phyloP scores from a whole-genome alignment of 2,329 filamentous ascomycete genomes.

The Emergomyces orientalis region DNA sequence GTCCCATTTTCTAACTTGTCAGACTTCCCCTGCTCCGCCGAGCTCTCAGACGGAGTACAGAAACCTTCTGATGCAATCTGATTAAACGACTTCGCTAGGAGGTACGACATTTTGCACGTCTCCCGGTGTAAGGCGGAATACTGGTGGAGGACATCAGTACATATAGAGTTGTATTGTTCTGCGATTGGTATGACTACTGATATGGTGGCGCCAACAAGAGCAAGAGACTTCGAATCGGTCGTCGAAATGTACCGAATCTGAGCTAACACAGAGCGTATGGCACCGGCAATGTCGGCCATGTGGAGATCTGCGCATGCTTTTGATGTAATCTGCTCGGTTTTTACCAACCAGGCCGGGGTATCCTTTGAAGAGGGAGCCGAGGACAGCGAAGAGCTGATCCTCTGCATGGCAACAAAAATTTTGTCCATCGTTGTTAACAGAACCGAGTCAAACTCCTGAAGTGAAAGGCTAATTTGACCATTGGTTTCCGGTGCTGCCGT shows the following conservation, averaged over 20 bases:
- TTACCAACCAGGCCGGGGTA: constrained; percentile 54
- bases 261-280: constrained; percentile 38
- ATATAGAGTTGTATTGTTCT: constrained; percentile 59
- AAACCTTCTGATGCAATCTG: constrained; percentile 79
- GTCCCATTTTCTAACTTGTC: constrained; percentile 85
- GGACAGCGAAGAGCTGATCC: constrained; percentile 50
- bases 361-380: constrained; percentile 51
- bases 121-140: constrained; percentile 59
- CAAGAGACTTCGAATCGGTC: constrained; percentile 33
- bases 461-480: constrained; percentile 14
- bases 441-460: constrained; percentile 46
- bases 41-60: constrained; percentile 78
- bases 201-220: constrained; percentile 49
- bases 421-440: constrained; percentile 61
- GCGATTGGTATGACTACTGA: constrained; percentile 60
- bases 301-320: constrained; percentile 52
- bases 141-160: constrained; percentile 48
- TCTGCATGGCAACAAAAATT: constrained; percentile 70
- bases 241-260: constrained; percentile 41
- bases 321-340: constrained; percentile 45
- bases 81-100: constrained; percentile 66
- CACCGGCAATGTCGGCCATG: constrained; percentile 44
- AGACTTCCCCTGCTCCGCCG: constrained; percentile 57
- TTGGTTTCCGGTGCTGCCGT: constrained; percentile 14
- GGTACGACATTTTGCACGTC: constrained; percentile 63